Conservation (phyloP, 345 rosid genomes). For the Hypericum androsaemum region DNA sequence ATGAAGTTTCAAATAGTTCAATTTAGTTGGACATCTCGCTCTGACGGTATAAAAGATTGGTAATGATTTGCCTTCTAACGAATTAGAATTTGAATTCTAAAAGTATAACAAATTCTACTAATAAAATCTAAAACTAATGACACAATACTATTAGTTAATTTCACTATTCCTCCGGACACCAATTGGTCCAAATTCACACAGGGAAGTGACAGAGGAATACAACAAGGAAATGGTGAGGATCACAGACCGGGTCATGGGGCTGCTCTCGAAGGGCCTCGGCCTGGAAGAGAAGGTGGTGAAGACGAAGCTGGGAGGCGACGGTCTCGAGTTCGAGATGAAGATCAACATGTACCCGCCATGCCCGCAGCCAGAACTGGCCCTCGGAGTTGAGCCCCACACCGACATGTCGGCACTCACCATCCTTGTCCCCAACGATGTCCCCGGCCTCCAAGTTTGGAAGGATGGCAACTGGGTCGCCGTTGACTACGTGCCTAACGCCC, state of each 20-base stretch:
- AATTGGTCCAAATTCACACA: slow-evolving; percentile 6
- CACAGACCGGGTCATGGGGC: slow-evolving; percentile 21
- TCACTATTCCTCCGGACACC: too few species aligned
- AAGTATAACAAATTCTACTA: too few species aligned
- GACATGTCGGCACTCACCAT: slow-evolving; percentile 52
- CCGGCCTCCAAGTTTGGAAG: slow-evolving; percentile 47
- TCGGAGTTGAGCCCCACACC: slow-evolving; percentile 52
- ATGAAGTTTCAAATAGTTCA: too few species aligned
- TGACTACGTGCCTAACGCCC: slow-evolving; percentile 29
- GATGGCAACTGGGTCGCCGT: slow-evolving; percentile 43
- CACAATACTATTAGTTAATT: too few species aligned
- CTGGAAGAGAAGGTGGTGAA: slow-evolving; percentile 21
- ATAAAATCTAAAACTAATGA: too few species aligned
- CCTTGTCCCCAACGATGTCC: slow-evolving; percentile 37
- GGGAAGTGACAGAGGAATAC: slow-evolving; percentile 42
- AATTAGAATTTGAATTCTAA: too few species aligned
- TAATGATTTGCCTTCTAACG: too few species aligned
- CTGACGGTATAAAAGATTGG: too few species aligned
- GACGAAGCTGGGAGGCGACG: slow-evolving; percentile 25
- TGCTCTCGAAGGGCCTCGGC: slow-evolving; percentile 39
- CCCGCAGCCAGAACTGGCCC: slow-evolving; percentile 48
- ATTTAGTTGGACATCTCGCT: too few species aligned
- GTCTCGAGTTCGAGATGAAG: slow-evolving; percentile 41
- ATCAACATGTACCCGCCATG: slow-evolving; percentile 53
- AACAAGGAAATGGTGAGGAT: slow-evolving; percentile 27